Percentiles rank a stretch among this genome's conserved stretches.
phyloP scores from a whole-genome alignment of 2,329 filamentous ascomycete species.

The Talaromyces sp. region DNA sequence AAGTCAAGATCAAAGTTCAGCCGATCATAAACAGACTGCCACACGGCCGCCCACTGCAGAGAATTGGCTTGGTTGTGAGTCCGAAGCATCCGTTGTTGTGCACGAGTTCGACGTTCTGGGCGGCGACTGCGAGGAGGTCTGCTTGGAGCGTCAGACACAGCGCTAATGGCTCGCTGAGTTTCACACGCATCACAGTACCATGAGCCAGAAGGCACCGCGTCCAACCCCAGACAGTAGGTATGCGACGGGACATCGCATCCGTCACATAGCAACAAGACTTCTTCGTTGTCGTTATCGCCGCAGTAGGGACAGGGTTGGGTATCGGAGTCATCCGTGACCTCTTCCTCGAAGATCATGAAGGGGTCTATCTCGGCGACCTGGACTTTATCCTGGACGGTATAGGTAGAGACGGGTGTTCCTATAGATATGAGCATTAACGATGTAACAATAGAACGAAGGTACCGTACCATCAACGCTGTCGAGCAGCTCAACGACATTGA shows the following conservation, averaged over 20 bases:
- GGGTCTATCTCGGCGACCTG: constrained; percentile 84
- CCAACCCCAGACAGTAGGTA: constrained; percentile 83
- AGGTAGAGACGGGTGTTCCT: constrained; percentile 58
- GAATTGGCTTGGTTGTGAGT: constrained; percentile 43
- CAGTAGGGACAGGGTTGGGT: constrained; percentile 79
- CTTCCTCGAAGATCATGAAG: constrained; percentile 63
- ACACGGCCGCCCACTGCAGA: constrained; percentile 70
- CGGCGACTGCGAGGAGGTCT: constrained; percentile 35
- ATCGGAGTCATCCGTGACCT: constrained; percentile 63
- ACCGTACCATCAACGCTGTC: constrained; percentile 69
- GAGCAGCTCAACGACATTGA: constrained; percentile 85
- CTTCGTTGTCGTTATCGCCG: constrained; percentile 73
- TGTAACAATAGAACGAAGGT: neutral
- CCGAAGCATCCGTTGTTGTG: constrained; percentile 42
- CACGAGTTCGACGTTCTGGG: constrained; percentile 49
- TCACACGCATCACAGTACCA: constrained; percentile 92
- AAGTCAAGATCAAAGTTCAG: constrained; percentile 77
- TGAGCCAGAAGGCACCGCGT: constrained; percentile 67
- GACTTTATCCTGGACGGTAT: constrained; percentile 50
- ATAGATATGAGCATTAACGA: constrained; percentile 8
- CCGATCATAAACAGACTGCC: constrained; percentile 83
- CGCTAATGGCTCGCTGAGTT: constrained; percentile 42
- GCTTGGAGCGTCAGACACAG: constrained; percentile 36
- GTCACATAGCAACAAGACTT: constrained; percentile 84
- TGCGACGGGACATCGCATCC: constrained; percentile 87